Percentiles rank a stretch among this genome's conserved stretches.
Conservation (phyloP, 1,139 yeast species). For the Yamadazyma blattariae region DNA sequence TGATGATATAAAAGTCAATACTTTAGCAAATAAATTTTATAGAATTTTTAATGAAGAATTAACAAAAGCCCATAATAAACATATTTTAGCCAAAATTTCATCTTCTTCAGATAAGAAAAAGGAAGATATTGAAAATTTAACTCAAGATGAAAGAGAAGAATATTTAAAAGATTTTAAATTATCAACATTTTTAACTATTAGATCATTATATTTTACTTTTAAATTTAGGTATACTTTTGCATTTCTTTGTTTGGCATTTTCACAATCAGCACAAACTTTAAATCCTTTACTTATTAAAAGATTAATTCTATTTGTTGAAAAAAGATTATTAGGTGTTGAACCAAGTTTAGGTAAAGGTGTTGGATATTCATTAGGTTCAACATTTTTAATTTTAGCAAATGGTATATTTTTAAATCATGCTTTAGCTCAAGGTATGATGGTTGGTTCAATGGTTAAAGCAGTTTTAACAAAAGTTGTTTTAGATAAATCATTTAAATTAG, state of each 20-base stretch:
- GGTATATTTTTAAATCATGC: conserved; percentile 26
- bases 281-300: conserved; percentile 32
- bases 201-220: conserved; percentile 25
- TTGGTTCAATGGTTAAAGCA: conserved; percentile 67
- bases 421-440: conserved; percentile 26
- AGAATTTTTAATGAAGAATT: not conserved
- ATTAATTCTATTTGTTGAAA: conserved; percentile 28
- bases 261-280: conserved; percentile 21
- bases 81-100: conserved; percentile 24
- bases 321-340: conserved; percentile 22
- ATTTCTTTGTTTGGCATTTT: conserved; percentile 18
- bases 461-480: conserved; percentile 65
- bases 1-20: conserved; percentile 51
- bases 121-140: conserved; percentile 12
- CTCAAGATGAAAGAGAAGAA: conserved; percentile 12
- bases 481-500: conserved; percentile 63
- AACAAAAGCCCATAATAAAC: conserved; percentile 6
- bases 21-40: conserved; percentile 24
- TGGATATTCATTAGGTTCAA: conserved; percentile 36
- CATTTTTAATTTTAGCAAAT: conserved; percentile 24
- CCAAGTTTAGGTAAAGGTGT: conserved; percentile 28
- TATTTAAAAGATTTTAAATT: conserved; percentile 10
- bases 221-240: conserved; percentile 24
- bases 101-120: conserved; percentile 13
- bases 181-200: conserved; percentile 16